Evolutionary conservation across 352 stramenopile genomes (phyloP).

Genomic region (Globisporangium rhizosaccharum): DNA sequence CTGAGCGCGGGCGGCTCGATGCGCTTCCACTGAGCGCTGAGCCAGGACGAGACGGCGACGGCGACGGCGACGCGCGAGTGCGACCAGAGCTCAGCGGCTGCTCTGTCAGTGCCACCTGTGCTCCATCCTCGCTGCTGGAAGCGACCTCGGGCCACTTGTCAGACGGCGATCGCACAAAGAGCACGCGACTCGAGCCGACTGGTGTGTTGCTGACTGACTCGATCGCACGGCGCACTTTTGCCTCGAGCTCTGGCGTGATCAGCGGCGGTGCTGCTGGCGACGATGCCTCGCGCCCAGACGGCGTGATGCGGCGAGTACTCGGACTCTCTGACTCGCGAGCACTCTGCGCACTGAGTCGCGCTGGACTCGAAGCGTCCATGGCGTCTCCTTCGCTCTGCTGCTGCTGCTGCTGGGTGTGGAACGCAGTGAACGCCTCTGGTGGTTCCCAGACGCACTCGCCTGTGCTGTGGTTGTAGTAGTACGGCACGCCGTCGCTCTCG

Average conservation of each 20-base stretch:
- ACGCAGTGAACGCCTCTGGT: conserved; percentile 42
- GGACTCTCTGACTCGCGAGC: background rate
- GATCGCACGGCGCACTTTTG: conserved; percentile 46
- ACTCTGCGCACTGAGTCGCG: background rate
- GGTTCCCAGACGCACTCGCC: conserved; percentile 63
- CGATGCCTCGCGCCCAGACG: no score
- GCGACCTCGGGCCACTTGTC: conserved; percentile 14
- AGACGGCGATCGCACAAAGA: conserved; percentile 36
- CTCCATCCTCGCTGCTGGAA: background rate
- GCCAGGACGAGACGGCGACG: background rate
- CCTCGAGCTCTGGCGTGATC: conserved; percentile 47
- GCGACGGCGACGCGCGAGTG: background rate
- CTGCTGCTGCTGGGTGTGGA: conserved; percentile 17
- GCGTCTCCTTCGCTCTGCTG: background rate
- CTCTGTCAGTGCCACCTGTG: background rate
- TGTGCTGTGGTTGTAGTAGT: conserved; percentile 67
- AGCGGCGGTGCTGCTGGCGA: background rate
- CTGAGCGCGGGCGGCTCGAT: background rate
- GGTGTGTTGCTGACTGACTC: conserved; percentile 36
- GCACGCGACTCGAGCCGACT: conserved; percentile 33
- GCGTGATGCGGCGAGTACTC: background rate
- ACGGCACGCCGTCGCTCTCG: conserved; percentile 50
- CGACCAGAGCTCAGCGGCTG: background rate
- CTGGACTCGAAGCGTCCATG: background rate
- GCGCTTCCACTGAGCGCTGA: conserved; percentile 2